Evolutionary conservation across 2,329 filamentous ascomycete species (phyloP), one percentile per base, ranked within the genome.

Genomic region (Ceratocystis diversiconidia): DNA sequence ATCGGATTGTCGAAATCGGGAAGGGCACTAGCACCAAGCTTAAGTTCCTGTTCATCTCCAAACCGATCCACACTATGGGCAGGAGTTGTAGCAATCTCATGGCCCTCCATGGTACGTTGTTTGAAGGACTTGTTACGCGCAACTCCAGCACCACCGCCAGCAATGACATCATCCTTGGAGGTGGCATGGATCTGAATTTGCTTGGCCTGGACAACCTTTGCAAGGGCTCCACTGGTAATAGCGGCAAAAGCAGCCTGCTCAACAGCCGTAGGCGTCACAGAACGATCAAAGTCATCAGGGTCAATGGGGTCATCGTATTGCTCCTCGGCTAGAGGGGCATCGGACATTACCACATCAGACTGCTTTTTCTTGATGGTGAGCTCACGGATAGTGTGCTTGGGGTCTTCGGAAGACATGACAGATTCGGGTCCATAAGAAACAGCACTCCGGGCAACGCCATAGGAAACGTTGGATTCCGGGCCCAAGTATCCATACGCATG

Each of bases 1-100:
- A 92, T 83, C 4, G 88, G 87, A 70, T 92, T 80, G 66, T 85
- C 76, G 44, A 82, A 76, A 69, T 86, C 81, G 2, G 90, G 90
- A 68, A 92, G 73, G 60, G 85, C 87, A 72, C 81, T 90, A 55
- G 87, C 83, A 50, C 81, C 82, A 79, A 95, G 78, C 70, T 82
- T 80, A 0, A 79, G 77, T 7, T 66, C 60, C 12, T 62, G 19
- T 0, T 64, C 55, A 4, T 81, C 78, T 22, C 82, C 77, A n/a
- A 83, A 75, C 44, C 79, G 77, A 69, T 85, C 83, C 17, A 84
- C 74, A 70, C 83, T 85, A 69, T 84, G 82, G 5, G 81, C 78
- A 1, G 82, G 82, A 36, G 82, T 82, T 67, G 78, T 80, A 67
- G 79, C 78, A 30, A 81, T 82, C 60, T 79, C 77, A 66, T 79